Conservation (phyloP, 2,329 filamentous ascomycete genomes). For the Chaetomium olivaceum region DNA sequence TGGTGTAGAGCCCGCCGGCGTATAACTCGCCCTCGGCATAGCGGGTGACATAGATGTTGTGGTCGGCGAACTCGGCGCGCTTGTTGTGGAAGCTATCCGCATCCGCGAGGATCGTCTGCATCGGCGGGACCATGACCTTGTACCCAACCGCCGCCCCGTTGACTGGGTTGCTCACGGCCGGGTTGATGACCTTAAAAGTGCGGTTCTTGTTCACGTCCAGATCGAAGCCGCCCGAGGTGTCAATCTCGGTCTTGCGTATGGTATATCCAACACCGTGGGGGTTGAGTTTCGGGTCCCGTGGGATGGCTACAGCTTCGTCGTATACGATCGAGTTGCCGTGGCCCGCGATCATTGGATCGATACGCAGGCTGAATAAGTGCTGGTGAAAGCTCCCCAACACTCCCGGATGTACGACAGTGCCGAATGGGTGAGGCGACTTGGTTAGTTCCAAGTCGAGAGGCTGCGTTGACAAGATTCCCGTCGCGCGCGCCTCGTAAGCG, state of each 20-base stretch:
- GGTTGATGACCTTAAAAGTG: slow-evolving; percentile 60
- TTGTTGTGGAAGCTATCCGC: slow-evolving; percentile 38
- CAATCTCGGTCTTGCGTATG: slow-evolving; percentile 49
- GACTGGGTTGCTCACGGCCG: slow-evolving; percentile 51
- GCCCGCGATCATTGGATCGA: slow-evolving; percentile 64
- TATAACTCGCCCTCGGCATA: slow-evolving; percentile 42
- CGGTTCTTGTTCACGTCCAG: slow-evolving; percentile 50
- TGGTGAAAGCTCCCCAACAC: slow-evolving; percentile 70
- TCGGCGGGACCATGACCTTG: slow-evolving; percentile 56
- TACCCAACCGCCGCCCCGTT: slow-evolving; percentile 57
- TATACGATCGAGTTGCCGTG: slow-evolving; percentile 58
- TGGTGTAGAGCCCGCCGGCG: slow-evolving; percentile 42
- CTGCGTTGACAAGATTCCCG: slow-evolving; percentile 61
- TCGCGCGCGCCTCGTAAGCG: slow-evolving; percentile 62
- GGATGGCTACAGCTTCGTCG: slow-evolving; percentile 58
- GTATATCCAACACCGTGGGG: slow-evolving; percentile 54
- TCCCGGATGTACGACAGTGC: slow-evolving; percentile 62
- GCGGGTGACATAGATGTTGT: slow-evolving; percentile 41
- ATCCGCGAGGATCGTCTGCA: slow-evolving; percentile 58
- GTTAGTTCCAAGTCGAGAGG: slow-evolving; percentile 56
- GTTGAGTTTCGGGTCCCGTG: slow-evolving; percentile 44
- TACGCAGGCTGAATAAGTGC: slow-evolving; percentile 70
- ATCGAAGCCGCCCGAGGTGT: slow-evolving; percentile 49
- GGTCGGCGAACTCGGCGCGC: slow-evolving; percentile 42
- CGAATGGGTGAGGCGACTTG: slow-evolving; percentile 51